phyloP scores from a whole-genome alignment of 129 eudicot species.

The Mikania micrantha region DNA sequence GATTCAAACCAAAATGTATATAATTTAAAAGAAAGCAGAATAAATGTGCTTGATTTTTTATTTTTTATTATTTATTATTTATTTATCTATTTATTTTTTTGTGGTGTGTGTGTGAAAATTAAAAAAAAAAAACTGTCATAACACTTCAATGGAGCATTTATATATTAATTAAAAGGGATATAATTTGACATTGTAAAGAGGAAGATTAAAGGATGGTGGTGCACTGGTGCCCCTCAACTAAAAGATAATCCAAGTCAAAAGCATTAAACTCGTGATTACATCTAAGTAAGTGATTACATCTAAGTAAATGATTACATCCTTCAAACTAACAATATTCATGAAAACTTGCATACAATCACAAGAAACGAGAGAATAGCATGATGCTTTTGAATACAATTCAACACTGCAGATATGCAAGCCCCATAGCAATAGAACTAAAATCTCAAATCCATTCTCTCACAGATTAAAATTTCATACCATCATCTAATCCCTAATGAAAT shows the following conservation, averaged over 20 bases:
- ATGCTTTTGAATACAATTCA: slow-evolving; percentile 14
- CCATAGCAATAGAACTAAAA: neutral
- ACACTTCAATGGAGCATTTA: neutral
- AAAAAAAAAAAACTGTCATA: neutral
- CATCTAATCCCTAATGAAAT: neutral
- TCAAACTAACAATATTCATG: neutral
- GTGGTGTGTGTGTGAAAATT: no score
- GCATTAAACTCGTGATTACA: neutral
- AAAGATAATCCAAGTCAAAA: neutral
- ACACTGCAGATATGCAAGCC: neutral
- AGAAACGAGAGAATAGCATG: neutral
- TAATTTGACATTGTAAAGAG: neutral
- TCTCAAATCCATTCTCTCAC: slow-evolving; percentile 7
- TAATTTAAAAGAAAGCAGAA: neutral
- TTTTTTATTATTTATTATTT: no score
- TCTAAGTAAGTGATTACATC: neutral
- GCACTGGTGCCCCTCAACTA: neutral
- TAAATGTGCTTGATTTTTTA: no score
- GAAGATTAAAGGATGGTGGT: neutral
- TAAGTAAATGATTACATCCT: neutral
- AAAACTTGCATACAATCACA: neutral
- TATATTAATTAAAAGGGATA: neutral
- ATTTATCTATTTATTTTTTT: no score
- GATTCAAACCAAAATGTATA: neutral
- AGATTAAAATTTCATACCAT: neutral